Percentiles rank a stretch among this genome's conserved stretches.
phyloP scores from a whole-genome alignment of 352 stramenopile genomes.

The Peronospora farinosa region DNA sequence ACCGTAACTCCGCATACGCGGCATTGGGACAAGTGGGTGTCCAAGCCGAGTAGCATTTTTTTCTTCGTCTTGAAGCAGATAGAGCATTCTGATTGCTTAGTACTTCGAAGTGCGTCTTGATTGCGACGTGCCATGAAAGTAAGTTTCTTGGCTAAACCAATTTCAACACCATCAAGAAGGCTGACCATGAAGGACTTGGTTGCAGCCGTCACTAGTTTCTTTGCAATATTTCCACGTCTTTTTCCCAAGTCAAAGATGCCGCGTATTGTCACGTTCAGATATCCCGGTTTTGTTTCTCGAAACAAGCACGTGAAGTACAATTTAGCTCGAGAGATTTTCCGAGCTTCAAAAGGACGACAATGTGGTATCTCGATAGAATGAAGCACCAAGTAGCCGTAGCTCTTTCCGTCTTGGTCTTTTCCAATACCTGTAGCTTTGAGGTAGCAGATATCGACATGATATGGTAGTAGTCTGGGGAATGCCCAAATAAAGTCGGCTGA shows the following conservation, averaged over 20 bases:
- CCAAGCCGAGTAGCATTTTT: slow-evolving; percentile 10
- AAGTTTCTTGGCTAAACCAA: slow-evolving; percentile 45
- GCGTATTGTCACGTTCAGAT: slow-evolving; percentile 33
- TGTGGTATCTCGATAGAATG: slow-evolving; percentile 35
- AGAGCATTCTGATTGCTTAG: slow-evolving; percentile 16
- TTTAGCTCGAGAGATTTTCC: slow-evolving; percentile 26
- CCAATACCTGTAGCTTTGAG: slow-evolving; percentile 38
- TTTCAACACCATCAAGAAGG: slow-evolving; percentile 31
- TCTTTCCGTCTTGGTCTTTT: slow-evolving; percentile 20
- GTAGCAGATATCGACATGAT: slow-evolving; percentile 38
- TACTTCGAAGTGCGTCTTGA: background rate
- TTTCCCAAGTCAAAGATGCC: slow-evolving; percentile 36
- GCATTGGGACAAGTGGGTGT: slow-evolving; percentile 20
- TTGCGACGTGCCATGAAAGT: slow-evolving; percentile 30
- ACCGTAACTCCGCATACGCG: slow-evolving; percentile 20
- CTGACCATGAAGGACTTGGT: slow-evolving; percentile 32
- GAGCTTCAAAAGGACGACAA: slow-evolving; percentile 31
- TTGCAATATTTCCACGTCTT: slow-evolving; percentile 16
- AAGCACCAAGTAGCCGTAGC: slow-evolving; percentile 43
- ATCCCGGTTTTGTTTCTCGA: slow-evolving; percentile 23
- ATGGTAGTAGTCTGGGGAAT: slow-evolving; percentile 15
- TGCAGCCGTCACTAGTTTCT: slow-evolving; percentile 19
- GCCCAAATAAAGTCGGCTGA: slow-evolving; percentile 46
- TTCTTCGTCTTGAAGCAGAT: slow-evolving; percentile 28
- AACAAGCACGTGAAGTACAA: slow-evolving; percentile 34